Evolutionary conservation across 345 rosid genomes (phyloP), one percentile per base, ranked within the genome.

Genomic region (Turnera subulata): DNA sequence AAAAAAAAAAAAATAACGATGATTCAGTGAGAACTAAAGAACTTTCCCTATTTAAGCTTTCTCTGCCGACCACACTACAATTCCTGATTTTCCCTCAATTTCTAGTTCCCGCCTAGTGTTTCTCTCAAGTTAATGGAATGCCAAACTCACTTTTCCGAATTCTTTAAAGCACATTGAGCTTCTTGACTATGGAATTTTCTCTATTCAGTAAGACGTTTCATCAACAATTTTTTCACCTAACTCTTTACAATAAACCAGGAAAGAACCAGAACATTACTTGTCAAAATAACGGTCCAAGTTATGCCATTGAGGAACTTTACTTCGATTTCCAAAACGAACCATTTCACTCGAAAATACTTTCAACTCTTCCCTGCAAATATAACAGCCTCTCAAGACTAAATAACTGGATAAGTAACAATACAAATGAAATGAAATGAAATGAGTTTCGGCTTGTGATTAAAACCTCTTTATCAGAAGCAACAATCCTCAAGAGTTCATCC

Each of bases 241-340:
- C n/a, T 13, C 40, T 7, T 37, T 37, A 37, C 11, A 1, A 37
- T 1, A 37, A 37, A 37, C n/a, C n/a, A 51, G 42, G 22, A 77
- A 56, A 71, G 55, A 65, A 23, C n/a, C 48, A 53, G 25, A 13
- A 21, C 64, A 73, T 78, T 80, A 91, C 99, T 86, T 93, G 45
- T 84, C 96, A 63, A 93, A 89, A 67, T 84, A 89, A 25, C 99
- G 97, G 42, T 89, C 89, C 67, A 89, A 72, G 72, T 85, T 84
- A 82, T 93, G 99, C 91, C 88, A 93, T 50, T 93, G 99, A 66
- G 97, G 99, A 82, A 89, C 99, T 77, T 89, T 89, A 68, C 97
- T 89, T 65, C 88, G 97, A 69, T 89, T 93, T 55, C 99, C 99
- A 63, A 93, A 93, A 49, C 99, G 96, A 42, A 89, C 94, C 72